A percentile compares a stretch with the other conserved stretches of the same genome.
phyloP scores from a whole-genome alignment of 768 basidiomycete species.

The Mrakia frigida region DNA sequence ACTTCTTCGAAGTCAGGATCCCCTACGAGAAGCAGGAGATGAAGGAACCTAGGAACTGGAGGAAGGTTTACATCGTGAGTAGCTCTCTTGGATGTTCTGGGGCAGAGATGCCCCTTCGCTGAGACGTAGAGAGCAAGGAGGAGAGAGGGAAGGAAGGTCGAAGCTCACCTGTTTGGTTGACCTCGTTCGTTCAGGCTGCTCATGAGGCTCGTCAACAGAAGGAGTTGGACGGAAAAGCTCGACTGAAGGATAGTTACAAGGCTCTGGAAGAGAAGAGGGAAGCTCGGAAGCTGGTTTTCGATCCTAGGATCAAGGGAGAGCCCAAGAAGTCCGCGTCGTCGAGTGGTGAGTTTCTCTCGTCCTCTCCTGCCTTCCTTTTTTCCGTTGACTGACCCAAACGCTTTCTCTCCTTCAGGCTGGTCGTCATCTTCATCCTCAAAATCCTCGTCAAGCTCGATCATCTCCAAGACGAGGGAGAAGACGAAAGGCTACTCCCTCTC shows the following conservation, averaged over 20 bases:
- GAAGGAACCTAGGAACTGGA: constrained; percentile 25
- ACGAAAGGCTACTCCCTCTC: background rate
- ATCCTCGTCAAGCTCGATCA: constrained; percentile 2
- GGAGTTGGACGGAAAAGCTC: constrained; percentile 4
- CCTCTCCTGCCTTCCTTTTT: too few species aligned
- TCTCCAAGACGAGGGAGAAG: constrained; percentile 14
- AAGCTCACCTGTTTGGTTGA: background rate
- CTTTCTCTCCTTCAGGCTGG: background rate
- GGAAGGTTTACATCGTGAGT: constrained; percentile 29
- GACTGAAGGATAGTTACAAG: constrained; percentile 20
- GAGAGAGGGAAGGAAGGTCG: too few species aligned
- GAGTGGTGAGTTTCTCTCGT: too few species aligned
- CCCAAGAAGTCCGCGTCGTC: background rate
- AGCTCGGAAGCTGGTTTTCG: constrained; percentile 22
- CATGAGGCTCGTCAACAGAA: constrained; percentile 24
- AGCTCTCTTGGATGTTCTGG: background rate
- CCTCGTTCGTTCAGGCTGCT: background rate
- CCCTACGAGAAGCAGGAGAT: constrained; percentile 27
- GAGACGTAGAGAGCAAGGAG: too few species aligned
- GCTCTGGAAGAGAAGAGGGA: constrained; percentile 10
- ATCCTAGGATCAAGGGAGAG: background rate
- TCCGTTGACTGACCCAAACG: too few species aligned
- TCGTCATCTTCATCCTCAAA: background rate
- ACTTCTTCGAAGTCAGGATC: constrained; percentile 31
- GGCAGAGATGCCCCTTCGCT: too few species aligned